Percentiles rank a stretch among this genome's conserved stretches.
phyloP scores from a whole-genome alignment of 1,284 basidiomycete genomes.

The Ganoderma sp. region DNA sequence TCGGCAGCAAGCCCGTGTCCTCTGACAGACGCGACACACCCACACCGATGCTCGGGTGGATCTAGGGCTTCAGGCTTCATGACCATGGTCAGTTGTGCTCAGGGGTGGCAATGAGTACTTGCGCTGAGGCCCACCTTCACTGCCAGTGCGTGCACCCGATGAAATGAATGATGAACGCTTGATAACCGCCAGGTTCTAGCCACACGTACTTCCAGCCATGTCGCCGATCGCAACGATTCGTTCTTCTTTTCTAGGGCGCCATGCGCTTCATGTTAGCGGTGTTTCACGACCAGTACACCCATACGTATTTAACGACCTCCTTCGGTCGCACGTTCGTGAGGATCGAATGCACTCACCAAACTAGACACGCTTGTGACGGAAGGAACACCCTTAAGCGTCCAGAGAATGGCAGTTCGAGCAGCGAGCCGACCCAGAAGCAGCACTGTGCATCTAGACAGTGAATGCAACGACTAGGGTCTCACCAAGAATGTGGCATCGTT shows the following conservation, averaged over 20 bases:
- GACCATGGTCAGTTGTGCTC: background rate
- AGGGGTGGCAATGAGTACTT: background rate
- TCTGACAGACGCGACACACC: slow-evolving; percentile 10
- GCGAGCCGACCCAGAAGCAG: background rate
- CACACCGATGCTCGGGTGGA: background rate
- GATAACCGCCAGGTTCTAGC: slow-evolving; percentile 1
- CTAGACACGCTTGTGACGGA: background rate
- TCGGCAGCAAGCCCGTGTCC: background rate
- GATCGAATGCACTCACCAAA: slow-evolving; percentile 7
- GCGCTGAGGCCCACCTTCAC: slow-evolving; percentile 1
- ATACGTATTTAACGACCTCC: slow-evolving; percentile 6
- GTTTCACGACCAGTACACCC: background rate
- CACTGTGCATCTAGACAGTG: background rate
- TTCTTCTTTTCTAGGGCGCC: slow-evolving; percentile 1
- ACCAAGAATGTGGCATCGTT: slow-evolving; percentile 14
- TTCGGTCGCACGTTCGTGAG: slow-evolving; percentile 27
- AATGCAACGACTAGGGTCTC: slow-evolving; percentile 5
- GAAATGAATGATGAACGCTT: slow-evolving; percentile 16
- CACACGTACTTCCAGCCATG: background rate
- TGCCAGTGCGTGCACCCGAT: background rate
- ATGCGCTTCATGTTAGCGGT: slow-evolving; percentile 6
- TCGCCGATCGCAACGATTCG: slow-evolving; percentile 16
- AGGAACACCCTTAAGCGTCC: background rate
- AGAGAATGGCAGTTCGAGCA: background rate
- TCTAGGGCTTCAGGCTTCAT: slow-evolving; percentile 15